phyloP scores from a whole-genome alignment of 192 early-diverging fungal genomes.

The Podila epicladia region DNA sequence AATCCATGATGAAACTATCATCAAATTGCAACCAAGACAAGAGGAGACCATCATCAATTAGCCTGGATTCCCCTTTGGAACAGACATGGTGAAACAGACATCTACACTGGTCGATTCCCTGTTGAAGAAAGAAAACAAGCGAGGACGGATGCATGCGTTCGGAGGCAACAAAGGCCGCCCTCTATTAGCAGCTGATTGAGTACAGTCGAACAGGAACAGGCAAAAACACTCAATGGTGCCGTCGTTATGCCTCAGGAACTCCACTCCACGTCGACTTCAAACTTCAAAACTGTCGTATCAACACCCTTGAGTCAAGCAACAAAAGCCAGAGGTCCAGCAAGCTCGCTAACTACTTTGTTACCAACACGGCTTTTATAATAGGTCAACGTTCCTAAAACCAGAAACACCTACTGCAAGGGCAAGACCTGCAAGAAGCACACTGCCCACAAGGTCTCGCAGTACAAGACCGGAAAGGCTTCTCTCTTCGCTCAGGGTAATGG shows the following conservation, averaged over 20 bases:
- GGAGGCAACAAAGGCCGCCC: too few species aligned
- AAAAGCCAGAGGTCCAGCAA: background rate
- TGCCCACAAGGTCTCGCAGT: constrained; percentile 99
- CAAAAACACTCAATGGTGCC: too few species aligned
- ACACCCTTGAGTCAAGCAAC: background rate
- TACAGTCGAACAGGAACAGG: too few species aligned
- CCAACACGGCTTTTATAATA: constrained; percentile 21
- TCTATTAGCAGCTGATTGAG: too few species aligned
- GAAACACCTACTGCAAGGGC: constrained; percentile 99
- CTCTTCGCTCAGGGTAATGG: constrained; percentile 95
- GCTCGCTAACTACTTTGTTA: background rate
- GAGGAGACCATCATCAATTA: background rate
- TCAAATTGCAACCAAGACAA: background rate
- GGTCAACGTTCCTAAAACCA: constrained; percentile 99
- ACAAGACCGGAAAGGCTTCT: constrained; percentile 99
- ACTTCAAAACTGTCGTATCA: background rate
- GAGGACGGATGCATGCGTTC: too few species aligned
- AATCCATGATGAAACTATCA: constrained; percentile 3
- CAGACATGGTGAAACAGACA: constrained; percentile 9
- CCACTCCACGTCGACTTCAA: too few species aligned
- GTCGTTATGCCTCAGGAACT: too few species aligned
- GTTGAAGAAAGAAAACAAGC: too few species aligned
- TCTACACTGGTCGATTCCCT: background rate
- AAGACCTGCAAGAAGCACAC: constrained; percentile 98
- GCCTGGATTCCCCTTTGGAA: too few species aligned